Evolutionary conservation across 371 early-diverging fungal genomes (phyloP), one percentile per base, ranked within the genome.

Genomic region (Capillidium rhysosporum): DNA sequence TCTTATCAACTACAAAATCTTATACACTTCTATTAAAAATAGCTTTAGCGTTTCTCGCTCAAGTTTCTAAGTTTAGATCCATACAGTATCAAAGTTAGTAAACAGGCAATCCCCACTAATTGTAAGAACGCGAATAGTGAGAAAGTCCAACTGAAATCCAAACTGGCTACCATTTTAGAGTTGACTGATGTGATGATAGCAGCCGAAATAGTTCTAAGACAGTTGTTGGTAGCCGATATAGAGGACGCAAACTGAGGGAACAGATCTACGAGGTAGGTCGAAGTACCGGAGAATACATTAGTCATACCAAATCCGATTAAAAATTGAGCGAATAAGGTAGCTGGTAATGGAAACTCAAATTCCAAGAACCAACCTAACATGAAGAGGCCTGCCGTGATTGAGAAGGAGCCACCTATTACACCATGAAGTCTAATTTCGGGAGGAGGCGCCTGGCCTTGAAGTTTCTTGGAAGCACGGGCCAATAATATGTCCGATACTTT

Each of bases 311-410:
- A 30, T 21, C 52, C 51, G 8, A 29, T 31, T 23, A 57, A 38
- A 18, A 34, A 14, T 51, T 51, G 34, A 20, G 38, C 8, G 23
- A 23, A 14, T 4, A 51, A 38, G 18, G 34, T 34, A 0, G 51
- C 29, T 10, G 10, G 3, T 10, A 51, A 38, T 48, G 65, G 62
- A 14, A 64, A 18, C 39, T 52, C 57, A 16, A 49, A 31, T 18
- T 68, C 56, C 0, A 64, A 24, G 21, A 65, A 69, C 70, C 69
- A 72, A 0, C 72, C 72, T 52, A 68, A 67, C 1, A 65, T 46
- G 1, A 69, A 46, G 16, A 66, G 60, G 7, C 72, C 72, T 0
- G 61, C 12, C 0, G 65, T 61, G 21, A 70, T 51, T 18, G 65
- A 14, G 0, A 65, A 8, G 45, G 66, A 65, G 21, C 69, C 70